Base-by-base conservation (phyloP, 768 basidiomycete species). In the Pulveroboletus sp. region DNA sequence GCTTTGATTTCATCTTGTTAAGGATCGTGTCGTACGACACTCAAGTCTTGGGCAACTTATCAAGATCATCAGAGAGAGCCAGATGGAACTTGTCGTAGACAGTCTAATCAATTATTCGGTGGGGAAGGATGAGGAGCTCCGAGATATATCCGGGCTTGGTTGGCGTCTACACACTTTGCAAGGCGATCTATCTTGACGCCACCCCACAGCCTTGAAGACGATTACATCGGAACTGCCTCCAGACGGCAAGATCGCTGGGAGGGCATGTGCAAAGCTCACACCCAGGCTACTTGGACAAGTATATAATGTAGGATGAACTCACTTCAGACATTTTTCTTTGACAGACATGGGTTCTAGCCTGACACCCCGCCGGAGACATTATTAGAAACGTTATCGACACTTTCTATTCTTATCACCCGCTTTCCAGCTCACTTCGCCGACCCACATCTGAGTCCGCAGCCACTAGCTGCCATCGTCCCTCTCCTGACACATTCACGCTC, bases 111-210 rank as follows among this genome's bases (percentile, higher is more conserved):
- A 84, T 45, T 89, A 89, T 60, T 90, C 90, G 0, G 80, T 82
- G 17, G 85, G 87, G 21, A 83, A 88, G 63, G 93, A 97, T 47
- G 94, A 97, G 60, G 93, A 96, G 58, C 73, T 95, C 46, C 76
- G 96, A 51, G 94, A 98, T 72, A 93, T 99, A 47, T 92, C 94
- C 8, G 86, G 86, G 39, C 79, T 97, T 48, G 95, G 94, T 96
- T 44, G 14, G 61, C 26, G 21, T 31, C 14, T 9, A 7, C 14
- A n/a, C 11, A 1, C 39, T 24, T 17, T 27, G 14, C 9, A 10
- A 32, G 13, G 8, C 8, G 37, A 33, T 33, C 1, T 17, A 27
- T 37, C 30, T 27, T 50, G 41, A 64, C 53, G 42, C 43, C 53
- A 43, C 45, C 26, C 37, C 40, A 15, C 58, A 94, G 95, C 93